Conservation (phyloP, 495 filamentous ascomycete genomes). For the Neurospora africana region DNA sequence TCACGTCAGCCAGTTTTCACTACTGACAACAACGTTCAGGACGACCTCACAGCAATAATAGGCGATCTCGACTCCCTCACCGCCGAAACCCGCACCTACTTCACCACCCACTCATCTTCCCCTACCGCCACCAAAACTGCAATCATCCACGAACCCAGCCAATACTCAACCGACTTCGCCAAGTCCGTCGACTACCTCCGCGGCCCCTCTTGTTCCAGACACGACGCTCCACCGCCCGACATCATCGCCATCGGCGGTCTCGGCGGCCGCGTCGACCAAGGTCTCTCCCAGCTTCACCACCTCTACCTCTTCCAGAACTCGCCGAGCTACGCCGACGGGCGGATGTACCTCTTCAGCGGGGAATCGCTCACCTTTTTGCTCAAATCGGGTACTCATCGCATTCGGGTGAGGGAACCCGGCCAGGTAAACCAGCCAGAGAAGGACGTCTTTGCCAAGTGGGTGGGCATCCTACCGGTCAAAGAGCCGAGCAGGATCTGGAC, state of each 20-base stretch:
- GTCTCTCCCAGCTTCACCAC: constrained; percentile 75
- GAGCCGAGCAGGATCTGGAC: constrained; percentile 65
- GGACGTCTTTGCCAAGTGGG: constrained; percentile 47
- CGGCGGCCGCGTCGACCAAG: constrained; percentile 85
- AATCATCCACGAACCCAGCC: constrained; percentile 59
- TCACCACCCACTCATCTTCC: constrained; percentile 39
- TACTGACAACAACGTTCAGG: too few species aligned
- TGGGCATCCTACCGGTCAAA: constrained; percentile 77
- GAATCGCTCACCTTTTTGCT: constrained; percentile 75
- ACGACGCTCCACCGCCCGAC: constrained; percentile 19
- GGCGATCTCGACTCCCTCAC: constrained; percentile 84
- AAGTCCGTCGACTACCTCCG: constrained; percentile 47
- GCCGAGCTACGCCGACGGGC: constrained; percentile 31
- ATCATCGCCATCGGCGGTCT: constrained; percentile 73
- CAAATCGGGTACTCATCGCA: constrained; percentile 51
- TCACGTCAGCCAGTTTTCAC: too few species aligned
- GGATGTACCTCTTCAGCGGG: constrained; percentile 63
- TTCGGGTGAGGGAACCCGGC: constrained; percentile 47
- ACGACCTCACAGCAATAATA: constrained; percentile 58
- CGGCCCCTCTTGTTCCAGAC: neutral
- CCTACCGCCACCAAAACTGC: constrained; percentile 27
- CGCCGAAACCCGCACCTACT: constrained; percentile 47
- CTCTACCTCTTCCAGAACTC: constrained; percentile 49
- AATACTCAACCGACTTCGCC: constrained; percentile 69
- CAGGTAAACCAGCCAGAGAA: neutral